Base-by-base conservation (phyloP, 2,329 filamentous ascomycete species). In the Nannizzia gypsea region DNA sequence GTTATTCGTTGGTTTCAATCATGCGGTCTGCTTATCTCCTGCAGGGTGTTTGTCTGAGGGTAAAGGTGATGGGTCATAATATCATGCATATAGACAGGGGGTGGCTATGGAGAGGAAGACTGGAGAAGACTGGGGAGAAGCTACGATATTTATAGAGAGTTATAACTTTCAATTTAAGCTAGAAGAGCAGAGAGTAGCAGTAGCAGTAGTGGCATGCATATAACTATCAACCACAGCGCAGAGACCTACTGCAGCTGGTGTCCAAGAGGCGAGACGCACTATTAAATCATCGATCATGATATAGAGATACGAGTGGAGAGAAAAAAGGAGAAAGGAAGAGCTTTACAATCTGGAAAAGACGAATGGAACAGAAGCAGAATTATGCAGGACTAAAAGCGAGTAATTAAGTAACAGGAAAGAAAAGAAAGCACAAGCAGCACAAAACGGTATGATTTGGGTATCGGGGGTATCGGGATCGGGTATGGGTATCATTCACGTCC, bases 401-500 rank as follows among this genome's bases (percentile, higher is more conserved):
- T 55, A 50, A 50, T 38, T 28, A 56, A 56, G 15, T 46, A 58
- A 34, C 40, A 60, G 26, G 50, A 55, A 31, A 15, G n/a, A 50
- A 56, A 40, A 57, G 6, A 6, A 17, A 42, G n/a, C n/a, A 17
- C 34, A 46, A 34, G 28, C 36, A 59, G 42, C 44, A 34, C 57
- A 59, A 46, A 57, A 59, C 56, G 61, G 59, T 52, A 63, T 60
- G 59, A 61, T 57, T 60, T 61, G 62, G 63, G 62, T 64, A 64
- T 64, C 60, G 60, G 62, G 31, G 63, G 63, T 54, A 54, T 54
- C 50, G 50, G 50, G 50, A 54, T 54, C 50, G 50, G 54, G 59
- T 64, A 64, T 64, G 59, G 61, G 62, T 64, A 64, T 64, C 63
- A 64, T 64, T 64, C 63, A 62, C 57, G 56, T 64, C 62, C 60